Conservation (phyloP, 441 rosid genomes). For the Pelargonium cotyledonis region DNA sequence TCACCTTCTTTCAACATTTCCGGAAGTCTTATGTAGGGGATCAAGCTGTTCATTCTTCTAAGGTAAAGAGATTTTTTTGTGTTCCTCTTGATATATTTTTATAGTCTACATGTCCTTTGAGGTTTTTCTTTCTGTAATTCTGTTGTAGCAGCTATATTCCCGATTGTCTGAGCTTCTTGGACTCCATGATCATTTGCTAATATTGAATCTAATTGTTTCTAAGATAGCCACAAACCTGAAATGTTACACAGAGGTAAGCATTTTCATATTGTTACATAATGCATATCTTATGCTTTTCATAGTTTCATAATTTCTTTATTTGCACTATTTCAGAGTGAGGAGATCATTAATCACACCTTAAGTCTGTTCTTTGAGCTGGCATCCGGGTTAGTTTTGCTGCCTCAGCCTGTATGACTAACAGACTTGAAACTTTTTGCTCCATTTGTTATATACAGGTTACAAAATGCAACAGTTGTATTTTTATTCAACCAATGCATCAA, state of each 20-base stretch:
- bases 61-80: conserved; percentile 44
- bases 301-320: conserved; percentile 12
- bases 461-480: too few species aligned
- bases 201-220: conserved; percentile 83
- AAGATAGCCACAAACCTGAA: conserved; percentile 95
- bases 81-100: conserved; percentile 29
- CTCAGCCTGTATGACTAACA: too few species aligned
- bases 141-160: conserved; percentile 82
- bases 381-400: conserved; percentile 63
- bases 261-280: too few species aligned
- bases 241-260: conserved; percentile 74
- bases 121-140: not conserved
- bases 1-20: conserved; percentile 92
- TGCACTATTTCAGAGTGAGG: conserved; percentile 58
- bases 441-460: too few species aligned
- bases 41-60: conserved; percentile 96
- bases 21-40: conserved; percentile 96
- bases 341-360: conserved; percentile 88
- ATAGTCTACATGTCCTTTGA: conserved; percentile 24
- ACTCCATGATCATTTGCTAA: conserved; percentile 79
- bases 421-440: too few species aligned
- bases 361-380: conserved; percentile 93
- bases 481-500: too few species aligned
- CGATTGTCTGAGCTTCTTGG: conserved; percentile 90
- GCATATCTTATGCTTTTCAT: too few species aligned